Evolutionary conservation across 148 eudicot species (phyloP).

Genomic region (Diospyros kaki): DNA sequence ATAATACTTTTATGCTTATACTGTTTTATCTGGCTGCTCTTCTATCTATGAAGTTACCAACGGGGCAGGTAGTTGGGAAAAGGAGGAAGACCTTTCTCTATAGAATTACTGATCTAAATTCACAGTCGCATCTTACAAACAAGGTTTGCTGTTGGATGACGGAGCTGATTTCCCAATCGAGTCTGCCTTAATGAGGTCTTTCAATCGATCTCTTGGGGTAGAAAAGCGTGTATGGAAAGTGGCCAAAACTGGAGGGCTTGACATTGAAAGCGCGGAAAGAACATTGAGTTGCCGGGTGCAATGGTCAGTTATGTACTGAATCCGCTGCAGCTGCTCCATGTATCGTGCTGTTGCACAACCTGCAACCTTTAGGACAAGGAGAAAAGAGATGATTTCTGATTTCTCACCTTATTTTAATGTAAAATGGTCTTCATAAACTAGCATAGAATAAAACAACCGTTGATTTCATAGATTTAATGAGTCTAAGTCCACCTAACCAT

Average conservation of each 20-base stretch:
- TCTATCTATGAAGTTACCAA: too few relatives aligned
- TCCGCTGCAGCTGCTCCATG: conserved; percentile 85
- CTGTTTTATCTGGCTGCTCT: too few relatives aligned
- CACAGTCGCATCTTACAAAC: conserved; percentile 55
- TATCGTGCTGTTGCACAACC: conserved; percentile 92
- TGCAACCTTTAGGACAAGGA: conserved; percentile 52
- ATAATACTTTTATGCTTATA: too few relatives aligned
- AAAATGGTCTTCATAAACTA: too few relatives aligned
- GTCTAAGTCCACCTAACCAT: too few relatives aligned
- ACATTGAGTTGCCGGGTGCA: conserved; percentile 96
- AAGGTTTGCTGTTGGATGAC: conserved; percentile 47
- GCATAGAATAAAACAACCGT: too few relatives aligned
- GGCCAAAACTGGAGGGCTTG: conserved; percentile 65
- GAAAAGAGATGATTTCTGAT: not conserved
- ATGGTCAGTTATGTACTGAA: conserved; percentile 78
- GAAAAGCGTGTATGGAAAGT: conserved; percentile 86
- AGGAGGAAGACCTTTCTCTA: not conserved
- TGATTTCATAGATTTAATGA: too few relatives aligned
- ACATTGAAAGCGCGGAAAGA: conserved; percentile 88
- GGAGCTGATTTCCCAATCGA: conserved; percentile 31
- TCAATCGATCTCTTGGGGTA: conserved; percentile 69
- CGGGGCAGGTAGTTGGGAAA: not conserved
- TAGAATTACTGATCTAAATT: conserved; percentile 19
- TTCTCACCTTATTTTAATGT: too few relatives aligned
- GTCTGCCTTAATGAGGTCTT: conserved; percentile 63